Evolutionary conservation across 345 rosid genomes (phyloP), one percentile per base, ranked within the genome.

Genomic region (Gossypium longicalyx): DNA sequence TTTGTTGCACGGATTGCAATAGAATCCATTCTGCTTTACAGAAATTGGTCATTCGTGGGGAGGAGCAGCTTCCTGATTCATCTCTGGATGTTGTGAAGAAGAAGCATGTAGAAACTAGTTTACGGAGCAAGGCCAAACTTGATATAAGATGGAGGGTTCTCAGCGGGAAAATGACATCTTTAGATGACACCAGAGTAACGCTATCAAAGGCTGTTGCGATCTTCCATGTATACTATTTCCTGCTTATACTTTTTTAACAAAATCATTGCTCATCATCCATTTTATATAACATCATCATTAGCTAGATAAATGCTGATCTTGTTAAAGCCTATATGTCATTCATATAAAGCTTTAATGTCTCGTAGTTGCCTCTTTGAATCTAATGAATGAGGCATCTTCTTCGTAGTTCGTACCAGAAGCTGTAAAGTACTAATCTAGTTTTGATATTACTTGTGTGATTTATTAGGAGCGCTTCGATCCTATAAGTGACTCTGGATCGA

Each of bases 121-220:
- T 69, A 20, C 86, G 77, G 74, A 80, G 79, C 74, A 77, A 16
- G 34, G 61, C 77, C 6, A 73, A 80, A 76, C 67, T 83, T 20
- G 89, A 94, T 78, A 77, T 94, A 71, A 94, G 90, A 77, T 94
- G 98, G 98, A 93, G 92, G 84, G 84, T 94, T 73, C 89, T 94
- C 64, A 87, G 89, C 71, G 87, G 87, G 57, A 91, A 83, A 78
- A 78, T 82, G 59, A 63, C 81, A 70, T 73, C 90, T 72, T 76
- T 85, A 22, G 89, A 81, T 82, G 92, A 86, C 25, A 78, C 86
- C 10, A 85, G 83, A 77, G 68, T 34, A 12, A 75, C 88, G 75
- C 90, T 94, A 6, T 80, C 86, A 15, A 89, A 83, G 74, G 92
- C 95, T 53, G 87, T 92, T 53, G 41, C 88, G 11, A 91, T 92